phyloP scores from a whole-genome alignment of 805 yeast genomes.

The Lipomyces orientalis region DNA sequence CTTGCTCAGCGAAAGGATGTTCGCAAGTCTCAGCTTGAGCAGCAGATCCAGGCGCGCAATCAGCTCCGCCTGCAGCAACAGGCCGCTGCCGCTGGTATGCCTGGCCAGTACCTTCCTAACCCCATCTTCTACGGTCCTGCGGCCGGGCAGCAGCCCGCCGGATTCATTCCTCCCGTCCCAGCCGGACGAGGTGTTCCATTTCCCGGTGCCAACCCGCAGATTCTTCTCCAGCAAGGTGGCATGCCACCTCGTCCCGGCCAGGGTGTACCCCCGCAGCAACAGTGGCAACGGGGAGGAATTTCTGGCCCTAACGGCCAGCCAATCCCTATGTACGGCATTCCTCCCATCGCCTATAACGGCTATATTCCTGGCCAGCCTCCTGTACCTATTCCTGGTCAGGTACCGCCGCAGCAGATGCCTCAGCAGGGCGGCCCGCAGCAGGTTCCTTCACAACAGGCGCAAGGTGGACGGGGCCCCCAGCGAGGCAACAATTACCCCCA shows the following conservation, averaged over 20 bases:
- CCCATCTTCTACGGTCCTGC: slow-evolving; percentile 76
- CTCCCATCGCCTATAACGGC: slow-evolving; percentile 70
- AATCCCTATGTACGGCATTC: slow-evolving; percentile 79
- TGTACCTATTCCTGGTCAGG: slow-evolving; percentile 51
- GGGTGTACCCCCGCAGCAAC: slow-evolving; percentile 47
- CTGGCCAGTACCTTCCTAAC: slow-evolving; percentile 76
- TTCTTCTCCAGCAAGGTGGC: slow-evolving; percentile 45
- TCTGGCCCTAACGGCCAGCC: slow-evolving; percentile 87
- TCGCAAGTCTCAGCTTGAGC: slow-evolving; percentile 94
- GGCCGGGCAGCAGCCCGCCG: slow-evolving; percentile 66
- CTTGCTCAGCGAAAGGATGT: slow-evolving; percentile 98
- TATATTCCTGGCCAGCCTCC: slow-evolving; percentile 48
- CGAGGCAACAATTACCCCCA: slow-evolving; percentile 23
- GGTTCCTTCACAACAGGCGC: slow-evolving; percentile 41
- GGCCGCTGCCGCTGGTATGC: slow-evolving; percentile 75
- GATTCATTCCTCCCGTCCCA: slow-evolving; percentile 72
- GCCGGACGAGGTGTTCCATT: slow-evolving; percentile 70
- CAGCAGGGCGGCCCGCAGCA: slow-evolving; percentile 48
- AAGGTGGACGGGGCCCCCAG: slow-evolving; percentile 29
- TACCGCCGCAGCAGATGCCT: slow-evolving; percentile 48
- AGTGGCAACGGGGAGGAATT: slow-evolving; percentile 62
- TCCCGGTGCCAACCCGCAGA: slow-evolving; percentile 48
- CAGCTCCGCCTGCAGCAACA: slow-evolving; percentile 98
- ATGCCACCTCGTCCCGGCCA: slow-evolving; percentile 45
- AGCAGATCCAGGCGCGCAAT: slow-evolving; percentile 97